A percentile compares a stretch with the other conserved stretches of the same genome.
These are phyloP conservation scores for Phanerochaete carnosa DNA, from an alignment of 768 basidiomycete species.

Conservation along the genomic window DNA sequence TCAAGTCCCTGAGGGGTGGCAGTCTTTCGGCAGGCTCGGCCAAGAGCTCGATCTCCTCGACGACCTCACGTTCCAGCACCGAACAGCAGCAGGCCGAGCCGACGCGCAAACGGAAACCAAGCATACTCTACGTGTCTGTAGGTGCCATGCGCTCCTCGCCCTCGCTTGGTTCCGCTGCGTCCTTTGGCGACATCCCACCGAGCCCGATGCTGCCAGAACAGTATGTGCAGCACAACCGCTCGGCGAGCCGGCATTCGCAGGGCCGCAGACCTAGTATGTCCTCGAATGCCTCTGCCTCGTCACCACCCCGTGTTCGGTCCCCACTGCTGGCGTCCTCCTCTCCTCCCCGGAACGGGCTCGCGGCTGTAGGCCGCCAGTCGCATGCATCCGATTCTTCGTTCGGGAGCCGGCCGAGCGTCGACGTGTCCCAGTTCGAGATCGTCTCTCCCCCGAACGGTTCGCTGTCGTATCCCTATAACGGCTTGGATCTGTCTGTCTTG, in stretches of 20 bases:
- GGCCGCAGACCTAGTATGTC: conserved; percentile 19
- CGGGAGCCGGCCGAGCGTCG: conserved; percentile 51
- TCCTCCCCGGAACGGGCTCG: conserved; percentile 30
- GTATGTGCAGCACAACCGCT: conserved; percentile 17
- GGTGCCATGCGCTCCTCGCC: conserved; percentile 23
- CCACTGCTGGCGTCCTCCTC: conserved; percentile 13
- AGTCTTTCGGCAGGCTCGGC: conserved; percentile 15
- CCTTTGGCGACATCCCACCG: conserved; percentile 51
- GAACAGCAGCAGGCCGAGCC: conserved; percentile 34
- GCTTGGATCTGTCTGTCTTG: conserved; percentile 37
- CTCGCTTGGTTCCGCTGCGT: conserved; percentile 25
- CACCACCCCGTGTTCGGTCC: conserved; percentile 15
- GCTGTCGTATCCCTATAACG: conserved; percentile 58
- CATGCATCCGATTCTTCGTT: conserved; percentile 36
- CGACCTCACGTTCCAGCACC: conserved; percentile 24
- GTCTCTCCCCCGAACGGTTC: conserved; percentile 46
- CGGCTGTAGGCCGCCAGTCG: conserved; percentile 16
- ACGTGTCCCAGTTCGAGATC: conserved; percentile 66
- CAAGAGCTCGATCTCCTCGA: conserved; percentile 21
- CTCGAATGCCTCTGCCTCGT: conserved; percentile 16
- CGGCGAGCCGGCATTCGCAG: conserved; percentile 23
- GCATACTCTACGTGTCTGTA: conserved; percentile 43
- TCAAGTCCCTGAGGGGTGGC: conserved; percentile 59
- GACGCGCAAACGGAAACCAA: conserved; percentile 43
- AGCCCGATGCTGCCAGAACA: conserved; percentile 57